A percentile compares a stretch with the other conserved stretches of the same genome.
Evolutionary conservation across 768 basidiomycete species (phyloP).

Genomic region (Tricholoma sp.): DNA sequence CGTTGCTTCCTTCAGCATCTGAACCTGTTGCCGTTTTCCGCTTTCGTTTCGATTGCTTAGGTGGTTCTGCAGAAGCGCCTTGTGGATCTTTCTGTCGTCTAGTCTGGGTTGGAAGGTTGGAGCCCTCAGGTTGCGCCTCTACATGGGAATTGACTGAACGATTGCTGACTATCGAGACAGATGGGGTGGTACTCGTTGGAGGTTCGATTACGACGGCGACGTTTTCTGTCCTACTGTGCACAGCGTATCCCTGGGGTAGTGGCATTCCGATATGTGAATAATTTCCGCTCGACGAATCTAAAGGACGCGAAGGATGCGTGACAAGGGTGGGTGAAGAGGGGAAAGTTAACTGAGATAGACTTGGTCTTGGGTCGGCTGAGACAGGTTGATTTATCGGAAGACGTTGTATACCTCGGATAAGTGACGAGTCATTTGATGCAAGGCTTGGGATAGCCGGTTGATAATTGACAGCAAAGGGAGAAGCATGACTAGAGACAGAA

Average conservation of each 20-base stretch:
- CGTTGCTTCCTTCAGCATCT: constrained; percentile 14
- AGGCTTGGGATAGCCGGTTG: not conserved
- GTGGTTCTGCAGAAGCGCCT: not conserved
- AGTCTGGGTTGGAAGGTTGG: not conserved
- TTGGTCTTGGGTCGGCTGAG: not conserved
- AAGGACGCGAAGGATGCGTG: not conserved
- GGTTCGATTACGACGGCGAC: constrained; percentile 1
- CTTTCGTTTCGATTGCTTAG: constrained; percentile 14
- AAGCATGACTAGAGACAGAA: not conserved
- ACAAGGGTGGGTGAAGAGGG: not conserved
- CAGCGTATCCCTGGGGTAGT: not conserved
- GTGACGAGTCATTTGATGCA: not conserved
- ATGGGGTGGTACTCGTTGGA: not conserved
- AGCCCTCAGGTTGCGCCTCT: not conserved
- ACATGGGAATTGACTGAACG: not conserved
- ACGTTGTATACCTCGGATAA: not conserved
- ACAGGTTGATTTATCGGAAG: not conserved
- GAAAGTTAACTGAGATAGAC: not conserved
- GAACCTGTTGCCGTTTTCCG: constrained; percentile 11
- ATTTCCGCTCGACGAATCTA: not conserved
- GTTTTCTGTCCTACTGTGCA: constrained; percentile 8
- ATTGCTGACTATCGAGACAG: constrained; percentile 1
- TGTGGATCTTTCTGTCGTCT: constrained; percentile 4
- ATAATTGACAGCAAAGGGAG: not conserved
- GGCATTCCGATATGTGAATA: not conserved